Evolutionary conservation across 2,329 filamentous ascomycete genomes (phyloP), one percentile per base, ranked within the genome.

Genomic region (Stenocarpella maydis): DNA sequence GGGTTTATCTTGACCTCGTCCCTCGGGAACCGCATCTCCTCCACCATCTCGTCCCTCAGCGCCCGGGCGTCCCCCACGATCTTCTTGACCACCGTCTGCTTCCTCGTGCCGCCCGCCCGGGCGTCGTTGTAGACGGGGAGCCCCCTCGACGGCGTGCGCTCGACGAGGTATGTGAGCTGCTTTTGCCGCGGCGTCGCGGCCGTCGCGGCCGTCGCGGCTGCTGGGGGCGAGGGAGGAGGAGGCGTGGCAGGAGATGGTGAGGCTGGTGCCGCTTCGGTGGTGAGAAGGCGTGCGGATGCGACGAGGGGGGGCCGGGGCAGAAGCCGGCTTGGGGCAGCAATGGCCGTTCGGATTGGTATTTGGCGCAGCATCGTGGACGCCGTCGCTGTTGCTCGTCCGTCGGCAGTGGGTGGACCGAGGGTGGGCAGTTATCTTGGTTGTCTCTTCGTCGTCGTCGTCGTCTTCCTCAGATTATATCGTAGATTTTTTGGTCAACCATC

Each of bases 41-140:
- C 76, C 45, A 84, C 81, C 68, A 98, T 77, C 74, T 94, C 91
- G 43, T 86, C 80, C 71, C 88, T 85, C 72, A 98, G 78, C 3
- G 83, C 86, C 39, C 83, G 79, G 61, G 89, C 76, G 77, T 97
- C 87, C 19, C 96, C 96, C 69, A 93, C 89, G 61, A 95, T 86
- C 80, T 92, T 94, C 78, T 94, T 92, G 68, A 99, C 82, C 68
- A 88, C 80, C 6, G 95, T 97, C 75, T 92, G 81, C 75, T 90
- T 88, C 77, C 90, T 85, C 73, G 92, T 96, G 17, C 93, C 93
- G 65, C 94, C 94, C 15, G 89, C 86, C 82, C 93, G 95, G 73
- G 82, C 83, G 73, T 89, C 84, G 19, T 90, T 84, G 82, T 98
- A 99, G 53, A 98, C 87, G 28, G 93, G 90, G 3, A 96, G 83